Conservation (phyloP, 139 green algal genomes). For the Tetradesmus obliquus region DNA sequence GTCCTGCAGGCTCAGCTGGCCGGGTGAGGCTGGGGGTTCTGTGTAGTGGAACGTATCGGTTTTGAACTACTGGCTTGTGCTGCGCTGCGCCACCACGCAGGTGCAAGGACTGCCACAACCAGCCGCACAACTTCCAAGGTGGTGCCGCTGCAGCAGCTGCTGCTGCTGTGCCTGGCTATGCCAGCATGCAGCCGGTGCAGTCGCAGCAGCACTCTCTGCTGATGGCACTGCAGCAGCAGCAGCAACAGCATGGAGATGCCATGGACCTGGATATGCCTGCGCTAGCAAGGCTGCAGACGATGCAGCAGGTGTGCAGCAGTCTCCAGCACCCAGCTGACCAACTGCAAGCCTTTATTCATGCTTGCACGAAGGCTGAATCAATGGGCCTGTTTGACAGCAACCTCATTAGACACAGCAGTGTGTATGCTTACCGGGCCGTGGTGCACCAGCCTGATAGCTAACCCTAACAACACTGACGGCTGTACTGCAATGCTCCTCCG, state of each 20-base stretch:
- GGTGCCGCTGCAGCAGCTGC: background rate
- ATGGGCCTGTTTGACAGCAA: too few species aligned
- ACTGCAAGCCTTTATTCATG: too few species aligned
- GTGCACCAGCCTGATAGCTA: too few species aligned
- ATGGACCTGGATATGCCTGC: constrained; percentile 1
- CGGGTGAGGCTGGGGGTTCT: too few species aligned
- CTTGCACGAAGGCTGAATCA: too few species aligned
- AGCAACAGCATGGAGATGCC: background rate
- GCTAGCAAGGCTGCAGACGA: background rate
- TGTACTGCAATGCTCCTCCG: too few species aligned
- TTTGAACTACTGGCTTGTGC: background rate
- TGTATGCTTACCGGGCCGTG: too few species aligned
- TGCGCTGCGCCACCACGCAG: constrained; percentile 19
- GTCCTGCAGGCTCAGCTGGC: too few species aligned
- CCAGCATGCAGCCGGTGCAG: background rate
- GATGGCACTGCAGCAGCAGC: constrained; percentile 41
- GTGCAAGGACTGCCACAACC: constrained; percentile 60
- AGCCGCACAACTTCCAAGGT: background rate
- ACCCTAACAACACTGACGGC: too few species aligned
- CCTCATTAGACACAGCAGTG: too few species aligned
- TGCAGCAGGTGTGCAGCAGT: background rate
- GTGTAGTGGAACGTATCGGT: background rate
- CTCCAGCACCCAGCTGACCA: background rate
- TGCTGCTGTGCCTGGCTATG: background rate
- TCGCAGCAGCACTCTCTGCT: background rate